Conservation (phyloP, 2,329 filamentous ascomycete species). For the Elsinoe batatas region DNA sequence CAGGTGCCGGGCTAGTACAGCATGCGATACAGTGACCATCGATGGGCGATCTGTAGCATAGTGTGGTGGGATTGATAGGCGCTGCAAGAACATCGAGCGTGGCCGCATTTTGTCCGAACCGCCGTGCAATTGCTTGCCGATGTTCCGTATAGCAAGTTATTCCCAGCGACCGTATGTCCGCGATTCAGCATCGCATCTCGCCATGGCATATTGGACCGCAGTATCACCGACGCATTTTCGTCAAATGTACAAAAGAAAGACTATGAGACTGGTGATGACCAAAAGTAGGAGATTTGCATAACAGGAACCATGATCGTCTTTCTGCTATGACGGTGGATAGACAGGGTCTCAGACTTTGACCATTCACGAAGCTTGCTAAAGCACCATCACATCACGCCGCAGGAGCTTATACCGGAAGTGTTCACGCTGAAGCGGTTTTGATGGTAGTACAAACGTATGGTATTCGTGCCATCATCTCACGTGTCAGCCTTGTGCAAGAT, state of each 20-base stretch:
- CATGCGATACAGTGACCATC: background rate
- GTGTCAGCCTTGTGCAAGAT: slow-evolving; percentile 11
- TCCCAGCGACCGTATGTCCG: slow-evolving; percentile 11
- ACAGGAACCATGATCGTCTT: slow-evolving; percentile 6
- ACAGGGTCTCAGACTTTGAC: slow-evolving; percentile 9
- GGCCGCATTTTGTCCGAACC: slow-evolving; percentile 5
- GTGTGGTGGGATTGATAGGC: slow-evolving; percentile 3
- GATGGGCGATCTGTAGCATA: background rate
- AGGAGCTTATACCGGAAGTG: background rate
- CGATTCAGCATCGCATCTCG: background rate
- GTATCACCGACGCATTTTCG: slow-evolving; percentile 8
- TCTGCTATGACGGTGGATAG: slow-evolving; percentile 8
- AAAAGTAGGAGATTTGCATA: slow-evolving; percentile 9
- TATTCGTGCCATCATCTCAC: slow-evolving; percentile 10
- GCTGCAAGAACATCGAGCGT: background rate
- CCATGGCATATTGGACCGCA: background rate
- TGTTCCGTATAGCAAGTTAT: slow-evolving; percentile 6
- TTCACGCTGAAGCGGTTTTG: background rate
- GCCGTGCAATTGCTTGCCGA: slow-evolving; percentile 1
- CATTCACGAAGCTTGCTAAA: background rate
- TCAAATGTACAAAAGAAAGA: slow-evolving; percentile 3
- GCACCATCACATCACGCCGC: slow-evolving; percentile 10
- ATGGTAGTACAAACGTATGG: slow-evolving; percentile 9
- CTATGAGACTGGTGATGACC: background rate
- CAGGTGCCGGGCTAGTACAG: background rate